Conservation (phyloP, 345 rosid species). For the Citrus maxima region DNA sequence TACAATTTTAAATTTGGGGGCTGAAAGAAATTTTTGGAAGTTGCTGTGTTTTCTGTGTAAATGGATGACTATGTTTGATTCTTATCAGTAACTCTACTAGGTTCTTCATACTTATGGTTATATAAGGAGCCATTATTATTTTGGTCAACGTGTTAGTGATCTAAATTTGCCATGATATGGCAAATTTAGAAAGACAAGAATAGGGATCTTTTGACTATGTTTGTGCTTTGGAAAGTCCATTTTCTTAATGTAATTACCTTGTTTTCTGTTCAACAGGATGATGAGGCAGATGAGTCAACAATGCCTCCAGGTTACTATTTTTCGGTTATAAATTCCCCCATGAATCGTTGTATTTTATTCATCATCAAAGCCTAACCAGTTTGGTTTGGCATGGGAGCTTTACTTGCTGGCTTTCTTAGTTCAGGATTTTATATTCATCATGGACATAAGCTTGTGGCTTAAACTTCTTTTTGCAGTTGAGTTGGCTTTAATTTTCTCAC, state of each 20-base stretch:
- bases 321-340: neutral
- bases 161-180: neutral
- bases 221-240: slow-evolving; percentile 1
- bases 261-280: slow-evolving; percentile 51
- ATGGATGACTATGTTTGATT: neutral
- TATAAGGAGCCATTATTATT: neutral
- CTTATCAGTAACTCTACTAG: neutral
- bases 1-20: neutral
- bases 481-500: slow-evolving; percentile 84
- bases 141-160: neutral
- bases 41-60: neutral
- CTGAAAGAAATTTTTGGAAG: neutral
- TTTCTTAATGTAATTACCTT: slow-evolving; percentile 11
- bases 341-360: neutral
- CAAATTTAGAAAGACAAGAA: neutral
- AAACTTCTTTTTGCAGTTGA: slow-evolving; percentile 59
- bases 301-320: slow-evolving; percentile 58
- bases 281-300: slow-evolving; percentile 62
- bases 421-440: slow-evolving; percentile 2
- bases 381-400: neutral
- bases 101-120: neutral
- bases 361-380: neutral
- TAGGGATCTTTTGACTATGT: neutral
- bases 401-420: neutral
- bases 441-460: slow-evolving; percentile 14